Base-by-base conservation (phyloP, 305 asterid species). In the Fraxinus platypoda region DNA sequence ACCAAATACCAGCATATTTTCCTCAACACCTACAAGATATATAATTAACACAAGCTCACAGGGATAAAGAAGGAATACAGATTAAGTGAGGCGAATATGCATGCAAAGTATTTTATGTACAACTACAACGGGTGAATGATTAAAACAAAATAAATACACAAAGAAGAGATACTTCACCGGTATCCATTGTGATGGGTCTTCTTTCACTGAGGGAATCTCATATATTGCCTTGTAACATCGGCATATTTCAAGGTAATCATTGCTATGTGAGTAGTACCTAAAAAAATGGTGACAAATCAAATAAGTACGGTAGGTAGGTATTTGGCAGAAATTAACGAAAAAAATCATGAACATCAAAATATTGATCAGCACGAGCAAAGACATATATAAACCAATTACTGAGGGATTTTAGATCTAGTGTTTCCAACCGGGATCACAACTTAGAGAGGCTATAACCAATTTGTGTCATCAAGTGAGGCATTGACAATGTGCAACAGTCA, bases 181-280 rank as follows among this genome's bases (percentile, higher is more conserved):
- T 82, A 86, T 91, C 98, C 98, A 95, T 83, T 87, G 91, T n/a
- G 85, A 79, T 26, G 93, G 90, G 87, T 94, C 97, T 87, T 91
- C 98, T 86, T 93, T 94, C 86, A 96, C 93, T 2, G 93, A 88
- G 37, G 97, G 98, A 84, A 94, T 96, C 81, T 96, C 98, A 86
- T 93, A 96, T 80, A 94, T 96, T 46, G 99, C 87, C 88, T 96
- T 96, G 91, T 93, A 96, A 85, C 95, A 91, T 38, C 99, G 98
- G 78, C 98, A 94, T 83, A 94, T 96, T 87, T 94, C 99, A 81
- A 96, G 98, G 86, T 96, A 96, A 86, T 96, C 98, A 71, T 92
- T 92, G 93, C 85, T 90, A 84, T 96, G 97, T 8, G 89, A 87
- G 83, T 93, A 81, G 84, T 92, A 96, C 97, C 99, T 96, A 85